Conservation (phyloP, 2,329 filamentous ascomycete genomes). For the Cladobotryum mycophilum region DNA sequence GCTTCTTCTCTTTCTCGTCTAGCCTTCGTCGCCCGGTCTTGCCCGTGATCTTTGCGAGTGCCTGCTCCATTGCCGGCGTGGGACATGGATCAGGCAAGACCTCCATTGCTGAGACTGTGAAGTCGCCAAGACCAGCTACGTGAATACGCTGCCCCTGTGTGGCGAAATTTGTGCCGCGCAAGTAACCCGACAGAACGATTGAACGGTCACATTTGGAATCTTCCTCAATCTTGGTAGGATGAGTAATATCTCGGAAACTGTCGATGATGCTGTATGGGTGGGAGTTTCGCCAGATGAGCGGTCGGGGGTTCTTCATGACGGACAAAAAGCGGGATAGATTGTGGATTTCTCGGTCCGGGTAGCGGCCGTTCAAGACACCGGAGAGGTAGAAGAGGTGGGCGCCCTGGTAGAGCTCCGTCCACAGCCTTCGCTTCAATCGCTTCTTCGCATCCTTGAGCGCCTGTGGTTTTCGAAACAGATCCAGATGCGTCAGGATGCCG, state of each 20-base stretch:
- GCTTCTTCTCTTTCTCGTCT: conserved; percentile 92
- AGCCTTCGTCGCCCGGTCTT: conserved; percentile 74
- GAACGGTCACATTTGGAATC: conserved; percentile 86
- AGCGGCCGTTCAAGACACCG: conserved; percentile 92
- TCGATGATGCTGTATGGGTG: conserved; percentile 93
- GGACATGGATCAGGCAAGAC: conserved; percentile 89
- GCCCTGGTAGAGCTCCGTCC: conserved; percentile 94
- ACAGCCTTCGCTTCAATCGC: conserved; percentile 87
- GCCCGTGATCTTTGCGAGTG: conserved; percentile 73
- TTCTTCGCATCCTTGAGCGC: conserved; percentile 92
- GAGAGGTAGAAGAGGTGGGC: conserved; percentile 96
- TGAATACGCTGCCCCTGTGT: conserved; percentile 81
- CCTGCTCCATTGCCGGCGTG: conserved; percentile 85
- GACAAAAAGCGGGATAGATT: conserved; percentile 92
- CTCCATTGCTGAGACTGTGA: conserved; percentile 78
- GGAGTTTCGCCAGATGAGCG: conserved; percentile 92
- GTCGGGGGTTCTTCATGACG: conserved; percentile 98
- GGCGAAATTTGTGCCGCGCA: conserved; percentile 90
- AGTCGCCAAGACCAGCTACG: conserved; percentile 85
- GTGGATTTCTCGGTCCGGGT: conserved; percentile 93
- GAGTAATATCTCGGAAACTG: conserved; percentile 90
- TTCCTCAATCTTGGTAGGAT: conserved; percentile 84
- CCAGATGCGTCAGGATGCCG: conserved; percentile 90
- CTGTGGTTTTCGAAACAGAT: conserved; percentile 91
- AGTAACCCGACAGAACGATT: conserved; percentile 85